Evolutionary conservation across 495 filamentous ascomycete genomes (phyloP).

Genomic region (Penicillium bovifimosum): DNA sequence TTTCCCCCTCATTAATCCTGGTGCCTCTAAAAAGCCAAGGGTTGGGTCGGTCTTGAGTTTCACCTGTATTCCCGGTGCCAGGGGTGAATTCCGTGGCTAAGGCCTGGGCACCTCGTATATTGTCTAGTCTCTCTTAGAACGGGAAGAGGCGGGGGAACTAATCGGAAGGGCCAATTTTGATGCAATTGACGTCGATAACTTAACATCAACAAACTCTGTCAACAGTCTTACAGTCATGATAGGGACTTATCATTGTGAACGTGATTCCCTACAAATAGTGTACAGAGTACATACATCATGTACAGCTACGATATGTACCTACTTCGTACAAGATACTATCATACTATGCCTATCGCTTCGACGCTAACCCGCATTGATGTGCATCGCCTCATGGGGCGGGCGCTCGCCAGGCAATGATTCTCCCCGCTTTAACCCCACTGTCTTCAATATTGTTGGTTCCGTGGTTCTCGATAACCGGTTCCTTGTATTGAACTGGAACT

Average conservation of each 20-base stretch:
- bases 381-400: not conserved
- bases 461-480: not conserved
- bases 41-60: not conserved
- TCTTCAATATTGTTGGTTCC: not conserved
- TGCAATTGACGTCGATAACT: not conserved
- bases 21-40: not conserved
- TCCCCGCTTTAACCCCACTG: not conserved
- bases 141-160: not conserved
- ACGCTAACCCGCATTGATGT: conserved; percentile 4
- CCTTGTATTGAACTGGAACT: not conserved
- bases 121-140: not conserved
- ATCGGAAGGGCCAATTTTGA: not conserved
- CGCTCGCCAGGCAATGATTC: not conserved
- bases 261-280: not conserved
- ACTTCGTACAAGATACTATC: no score
- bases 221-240: no score
- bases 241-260: not conserved
- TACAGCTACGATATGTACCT: no score
- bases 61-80: not conserved
- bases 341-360: not conserved
- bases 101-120: conserved; percentile 3
- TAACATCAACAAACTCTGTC: no score
- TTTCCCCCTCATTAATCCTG: not conserved
- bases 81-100: not conserved
- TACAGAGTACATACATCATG: not conserved